phyloP scores from a whole-genome alignment of 1,284 basidiomycete genomes.

The Papiliotrema fonsecae region DNA sequence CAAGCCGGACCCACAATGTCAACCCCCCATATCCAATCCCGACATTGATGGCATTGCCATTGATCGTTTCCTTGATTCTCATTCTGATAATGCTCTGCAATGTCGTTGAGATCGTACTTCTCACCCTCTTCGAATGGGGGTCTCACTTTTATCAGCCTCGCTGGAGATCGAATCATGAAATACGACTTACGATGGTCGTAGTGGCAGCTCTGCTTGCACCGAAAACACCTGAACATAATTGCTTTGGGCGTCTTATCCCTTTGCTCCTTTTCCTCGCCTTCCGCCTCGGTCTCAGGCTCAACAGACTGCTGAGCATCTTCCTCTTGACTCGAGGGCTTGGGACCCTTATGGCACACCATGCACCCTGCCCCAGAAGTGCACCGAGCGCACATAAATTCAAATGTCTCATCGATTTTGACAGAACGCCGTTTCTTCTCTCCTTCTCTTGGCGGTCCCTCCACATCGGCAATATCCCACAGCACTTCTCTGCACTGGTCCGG shows the following conservation, averaged over 20 bases:
- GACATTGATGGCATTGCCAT: constrained; percentile 78
- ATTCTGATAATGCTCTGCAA: constrained; percentile 57
- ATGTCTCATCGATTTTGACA: constrained; percentile 59
- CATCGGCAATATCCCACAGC: constrained; percentile 56
- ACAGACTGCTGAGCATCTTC: no score
- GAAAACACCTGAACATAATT: constrained; percentile 72
- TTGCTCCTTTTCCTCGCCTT: neutral
- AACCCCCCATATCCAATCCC: constrained; percentile 64
- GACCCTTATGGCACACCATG: constrained; percentile 63
- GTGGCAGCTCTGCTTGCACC: constrained; percentile 72
- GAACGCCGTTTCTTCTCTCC: constrained; percentile 28
- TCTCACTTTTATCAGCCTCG: constrained; percentile 14
- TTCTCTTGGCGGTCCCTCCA: constrained; percentile 47
- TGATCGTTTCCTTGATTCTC: constrained; percentile 35
- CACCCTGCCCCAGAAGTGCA: constrained; percentile 72
- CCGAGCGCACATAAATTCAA: constrained; percentile 70
- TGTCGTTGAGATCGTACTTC: constrained; percentile 11
- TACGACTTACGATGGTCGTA: constrained; percentile 56
- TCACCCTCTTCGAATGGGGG: constrained; percentile 15
- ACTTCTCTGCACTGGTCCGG: constrained; percentile 66
- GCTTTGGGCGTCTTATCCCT: constrained; percentile 19
- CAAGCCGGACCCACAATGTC: constrained; percentile 52
- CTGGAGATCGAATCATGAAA: neutral
- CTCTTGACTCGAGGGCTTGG: no score
- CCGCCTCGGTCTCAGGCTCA: neutral